Evolutionary conservation across 768 basidiomycete species (phyloP), one percentile per base, ranked within the genome.

Genomic region (Termitomyces bulborhizus): DNA sequence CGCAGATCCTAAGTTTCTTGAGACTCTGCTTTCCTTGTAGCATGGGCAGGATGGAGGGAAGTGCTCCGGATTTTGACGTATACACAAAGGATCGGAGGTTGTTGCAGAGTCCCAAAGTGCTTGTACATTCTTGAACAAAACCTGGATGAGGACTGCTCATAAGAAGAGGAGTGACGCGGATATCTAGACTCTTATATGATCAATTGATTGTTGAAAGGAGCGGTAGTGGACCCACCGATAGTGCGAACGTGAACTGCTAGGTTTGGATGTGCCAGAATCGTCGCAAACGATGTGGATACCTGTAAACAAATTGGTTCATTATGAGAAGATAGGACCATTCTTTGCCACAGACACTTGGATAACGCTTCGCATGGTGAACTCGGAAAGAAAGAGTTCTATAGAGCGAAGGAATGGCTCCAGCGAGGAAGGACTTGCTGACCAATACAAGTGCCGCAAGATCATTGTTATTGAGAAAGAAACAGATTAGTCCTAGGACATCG

Each of bases 401-500:
- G 7, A 91, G 71, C 15, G 75, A 71, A 0, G 88, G 86, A 3
- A 84, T 76, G 0, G 79, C 84, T 1, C 77, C 86, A 0, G 79
- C 79, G 26, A 84, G 72, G 58, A 90, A 90, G 0, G 85, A 80
- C 42, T 74, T 76, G 63, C 80, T 85, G 62, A 88, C 87, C 41
- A 83, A 80, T 0, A 84, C 79, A 18, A 82, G 73, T 3, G 81
- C 76, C 15, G 81, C 74, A 32, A 90, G 76, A 60, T 88, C 85
- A 16, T 75, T 73, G 41, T 73, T 71, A n/a, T 71, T 65, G 4
- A 90, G 70, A 60, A 77, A 71, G 0, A 71, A 67, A 58, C 85
- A 85, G 16, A 90, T 80, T n/a, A 83, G 72, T 63, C 86, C 84
- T 41, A 89, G 76, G 37, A 90, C 84, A 68, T 91, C 88, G 18